A percentile compares a stretch with the other conserved stretches of the same genome.
Evolutionary conservation across 495 filamentous ascomycete species (phyloP).

Genomic region (Penicillium arizonense): DNA sequence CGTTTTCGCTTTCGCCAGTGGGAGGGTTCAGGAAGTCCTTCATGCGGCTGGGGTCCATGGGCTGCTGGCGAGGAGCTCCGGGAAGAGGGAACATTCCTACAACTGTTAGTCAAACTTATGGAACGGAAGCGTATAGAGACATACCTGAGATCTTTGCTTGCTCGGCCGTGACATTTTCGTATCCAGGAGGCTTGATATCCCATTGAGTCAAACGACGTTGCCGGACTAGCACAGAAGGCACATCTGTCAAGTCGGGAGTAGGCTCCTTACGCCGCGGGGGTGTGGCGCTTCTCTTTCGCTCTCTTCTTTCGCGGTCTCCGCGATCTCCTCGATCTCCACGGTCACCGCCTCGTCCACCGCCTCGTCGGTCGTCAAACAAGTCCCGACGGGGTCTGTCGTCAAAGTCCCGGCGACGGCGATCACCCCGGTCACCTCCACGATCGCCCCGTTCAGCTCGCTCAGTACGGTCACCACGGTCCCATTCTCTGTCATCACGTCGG

Average conservation of each 20-base stretch:
- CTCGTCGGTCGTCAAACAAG: slow-evolving; percentile 27
- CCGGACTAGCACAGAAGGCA: slow-evolving; percentile 72
- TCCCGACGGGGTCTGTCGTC: slow-evolving; percentile 30
- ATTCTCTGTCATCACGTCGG: slow-evolving; percentile 47
- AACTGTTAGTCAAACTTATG: slow-evolving; percentile 8
- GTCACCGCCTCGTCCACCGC: slow-evolving; percentile 25
- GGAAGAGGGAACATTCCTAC: slow-evolving; percentile 94
- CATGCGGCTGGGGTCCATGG: slow-evolving; percentile 92
- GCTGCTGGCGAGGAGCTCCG: slow-evolving; percentile 90
- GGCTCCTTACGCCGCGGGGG: slow-evolving; percentile 90
- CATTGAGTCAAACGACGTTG: slow-evolving; percentile 94
- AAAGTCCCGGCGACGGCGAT: slow-evolving; percentile 27
- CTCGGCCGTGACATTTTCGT: slow-evolving; percentile 98
- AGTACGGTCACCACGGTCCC: slow-evolving; percentile 51
- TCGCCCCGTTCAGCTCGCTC: slow-evolving; percentile 19
- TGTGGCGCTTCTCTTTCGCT: slow-evolving; percentile 73
- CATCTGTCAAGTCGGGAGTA: slow-evolving; percentile 89
- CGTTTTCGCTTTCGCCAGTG: slow-evolving; percentile 66
- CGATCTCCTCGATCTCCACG: slow-evolving; percentile 20
- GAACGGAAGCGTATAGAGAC: neutral
- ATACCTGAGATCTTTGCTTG: slow-evolving; percentile 96
- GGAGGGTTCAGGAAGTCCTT: slow-evolving; percentile 95
- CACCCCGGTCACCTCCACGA: slow-evolving; percentile 36
- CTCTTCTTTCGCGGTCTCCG: slow-evolving; percentile 51
- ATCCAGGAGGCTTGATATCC: slow-evolving; percentile 98